Percentiles rank a stretch among this genome's conserved stretches.
Conservation (phyloP, 2,329 filamentous ascomycete genomes). For the Hypocrella siamensis region DNA sequence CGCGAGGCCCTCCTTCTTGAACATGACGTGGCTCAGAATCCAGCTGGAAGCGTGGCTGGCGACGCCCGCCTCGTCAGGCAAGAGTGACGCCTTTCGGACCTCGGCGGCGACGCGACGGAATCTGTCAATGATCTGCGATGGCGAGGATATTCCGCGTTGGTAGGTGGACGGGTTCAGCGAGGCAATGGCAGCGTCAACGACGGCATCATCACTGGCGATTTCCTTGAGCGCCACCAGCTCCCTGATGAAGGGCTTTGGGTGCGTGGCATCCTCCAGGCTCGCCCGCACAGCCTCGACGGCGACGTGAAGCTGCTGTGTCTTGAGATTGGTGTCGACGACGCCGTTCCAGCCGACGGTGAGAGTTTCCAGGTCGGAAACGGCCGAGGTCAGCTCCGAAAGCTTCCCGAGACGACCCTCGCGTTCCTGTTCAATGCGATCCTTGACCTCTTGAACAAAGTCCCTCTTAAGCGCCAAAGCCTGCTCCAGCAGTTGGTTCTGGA, state of each 20-base stretch:
- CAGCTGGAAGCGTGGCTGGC: conserved; percentile 86
- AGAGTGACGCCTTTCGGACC: conserved; percentile 82
- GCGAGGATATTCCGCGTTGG: conserved; percentile 74
- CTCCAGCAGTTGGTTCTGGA: conserved; percentile 74
- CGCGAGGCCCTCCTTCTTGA: conserved; percentile 81
- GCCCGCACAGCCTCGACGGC: conserved; percentile 86
- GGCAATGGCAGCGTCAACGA: conserved; percentile 88
- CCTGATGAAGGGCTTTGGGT: conserved; percentile 72
- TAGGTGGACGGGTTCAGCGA: conserved; percentile 91
- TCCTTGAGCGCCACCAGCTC: conserved; percentile 93
- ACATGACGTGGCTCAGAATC: conserved; percentile 83
- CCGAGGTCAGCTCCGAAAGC: conserved; percentile 61
- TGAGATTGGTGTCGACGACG: conserved; percentile 77
- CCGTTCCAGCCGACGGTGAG: conserved; percentile 81
- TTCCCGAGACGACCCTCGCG: conserved; percentile 75
- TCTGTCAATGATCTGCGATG: conserved; percentile 78
- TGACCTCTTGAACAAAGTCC: conserved; percentile 64
- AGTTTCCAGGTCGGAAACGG: conserved; percentile 71
- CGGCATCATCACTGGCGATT: conserved; percentile 66
- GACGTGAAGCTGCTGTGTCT: conserved; percentile 91
- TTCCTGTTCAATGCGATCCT: conserved; percentile 73
- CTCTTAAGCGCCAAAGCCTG: conserved; percentile 82
- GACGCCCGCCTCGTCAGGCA: conserved; percentile 87
- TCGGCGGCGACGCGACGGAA: conserved; percentile 87
- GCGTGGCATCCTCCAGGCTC: conserved; percentile 54